phyloP scores from a whole-genome alignment of 2,329 filamentous ascomycete genomes.

The Colletotrichum siamense region DNA sequence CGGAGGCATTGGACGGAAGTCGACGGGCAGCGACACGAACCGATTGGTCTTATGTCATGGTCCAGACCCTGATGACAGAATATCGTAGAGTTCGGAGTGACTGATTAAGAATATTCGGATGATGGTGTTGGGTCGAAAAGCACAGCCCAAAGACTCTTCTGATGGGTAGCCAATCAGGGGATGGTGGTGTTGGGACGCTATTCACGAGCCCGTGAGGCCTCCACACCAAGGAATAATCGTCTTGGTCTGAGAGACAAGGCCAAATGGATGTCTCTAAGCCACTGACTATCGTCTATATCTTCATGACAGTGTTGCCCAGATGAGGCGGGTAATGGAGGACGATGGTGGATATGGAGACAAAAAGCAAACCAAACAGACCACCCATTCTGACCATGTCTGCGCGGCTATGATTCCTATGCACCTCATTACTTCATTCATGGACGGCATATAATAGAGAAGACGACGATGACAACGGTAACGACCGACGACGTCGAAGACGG shows the following conservation, averaged over 20 bases:
- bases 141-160: neutral
- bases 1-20: neutral
- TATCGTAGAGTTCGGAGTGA: neutral
- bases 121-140: neutral
- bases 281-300: accelerated
- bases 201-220: neutral
- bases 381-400: too few relatives aligned
- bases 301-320: neutral
- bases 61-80: neutral
- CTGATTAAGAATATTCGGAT: neutral
- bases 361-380: neutral
- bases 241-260: neutral
- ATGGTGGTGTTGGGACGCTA: accelerated
- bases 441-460: neutral
- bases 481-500: too few relatives aligned
- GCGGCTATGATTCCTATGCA: too few relatives aligned
- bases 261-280: neutral
- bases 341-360: neutral
- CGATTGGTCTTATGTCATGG: neutral
- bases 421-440: too few relatives aligned
- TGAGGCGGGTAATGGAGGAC: neutral
- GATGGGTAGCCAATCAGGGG: neutral
- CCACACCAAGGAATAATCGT: neutral
- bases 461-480: neutral
- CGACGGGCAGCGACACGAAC: neutral